A percentile compares a stretch with the other conserved stretches of the same genome.
Evolutionary conservation across 495 filamentous ascomycete genomes (phyloP).

Genomic region (Annulohypoxylon moriforme): DNA sequence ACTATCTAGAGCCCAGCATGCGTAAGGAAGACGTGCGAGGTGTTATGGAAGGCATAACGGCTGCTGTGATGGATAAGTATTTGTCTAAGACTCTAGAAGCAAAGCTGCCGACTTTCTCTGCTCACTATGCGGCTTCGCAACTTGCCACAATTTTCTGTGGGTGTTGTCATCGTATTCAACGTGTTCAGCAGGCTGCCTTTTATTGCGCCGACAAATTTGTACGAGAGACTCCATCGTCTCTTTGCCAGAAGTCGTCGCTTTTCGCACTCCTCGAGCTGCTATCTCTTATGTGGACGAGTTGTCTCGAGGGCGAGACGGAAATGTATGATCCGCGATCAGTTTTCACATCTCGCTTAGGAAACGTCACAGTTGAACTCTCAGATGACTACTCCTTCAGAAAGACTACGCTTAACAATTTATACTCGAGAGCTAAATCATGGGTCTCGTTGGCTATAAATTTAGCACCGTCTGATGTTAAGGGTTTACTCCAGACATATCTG

Average conservation of each 20-base stretch:
- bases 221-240: slow-evolving; percentile 81
- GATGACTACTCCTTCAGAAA: slow-evolving; percentile 86
- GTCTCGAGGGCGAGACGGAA: slow-evolving; percentile 92
- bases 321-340: slow-evolving; percentile 87
- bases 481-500: slow-evolving; percentile 91
- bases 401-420: slow-evolving; percentile 79
- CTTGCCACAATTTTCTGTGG: slow-evolving; percentile 83
- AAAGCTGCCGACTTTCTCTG: slow-evolving; percentile 77
- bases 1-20: slow-evolving; percentile 92
- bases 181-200: slow-evolving; percentile 86
- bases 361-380: slow-evolving; percentile 86
- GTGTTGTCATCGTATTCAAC: slow-evolving; percentile 91
- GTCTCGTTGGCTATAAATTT: slow-evolving; percentile 81
- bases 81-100: slow-evolving; percentile 76
- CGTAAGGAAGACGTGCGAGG: slow-evolving; percentile 80
- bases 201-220: slow-evolving; percentile 87
- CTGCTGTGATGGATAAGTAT: slow-evolving; percentile 78
- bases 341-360: slow-evolving; percentile 77
- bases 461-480: slow-evolving; percentile 94
- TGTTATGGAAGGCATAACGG: slow-evolving; percentile 86
- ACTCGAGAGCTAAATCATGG: slow-evolving; percentile 82
- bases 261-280: slow-evolving; percentile 93
- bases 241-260: slow-evolving; percentile 88
- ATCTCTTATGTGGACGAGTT: slow-evolving; percentile 93
- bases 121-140: slow-evolving; percentile 87